These are phyloP conservation scores for Tricholoma sp. DNA, from an alignment of 768 basidiomycete species.

Conservation along the genomic window DNA sequence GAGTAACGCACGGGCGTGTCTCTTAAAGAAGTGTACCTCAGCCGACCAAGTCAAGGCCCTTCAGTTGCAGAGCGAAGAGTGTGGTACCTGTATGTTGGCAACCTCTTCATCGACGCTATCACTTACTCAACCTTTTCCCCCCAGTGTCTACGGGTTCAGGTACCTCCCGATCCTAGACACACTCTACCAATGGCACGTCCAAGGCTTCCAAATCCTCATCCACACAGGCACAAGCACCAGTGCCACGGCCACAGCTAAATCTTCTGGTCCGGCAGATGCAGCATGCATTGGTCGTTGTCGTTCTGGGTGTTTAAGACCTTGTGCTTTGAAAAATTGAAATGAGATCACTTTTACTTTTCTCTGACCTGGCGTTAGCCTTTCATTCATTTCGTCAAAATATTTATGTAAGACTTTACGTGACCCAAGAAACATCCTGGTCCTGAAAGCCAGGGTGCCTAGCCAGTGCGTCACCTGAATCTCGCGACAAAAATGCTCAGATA, in stretches of 20 bases:
- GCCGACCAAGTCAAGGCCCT: slow-evolving; percentile 25
- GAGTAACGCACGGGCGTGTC: slow-evolving; percentile 23
- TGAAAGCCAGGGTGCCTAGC: too few species aligned
- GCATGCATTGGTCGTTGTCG: background rate
- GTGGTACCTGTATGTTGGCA: slow-evolving; percentile 15
- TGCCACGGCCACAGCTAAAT: background rate
- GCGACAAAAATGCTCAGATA: too few species aligned
- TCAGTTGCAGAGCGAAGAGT: slow-evolving; percentile 25
- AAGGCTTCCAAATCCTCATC: too few species aligned
- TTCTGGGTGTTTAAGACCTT: too few species aligned
- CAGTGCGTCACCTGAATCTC: too few species aligned
- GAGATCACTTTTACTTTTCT: too few species aligned
- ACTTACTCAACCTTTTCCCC: background rate
- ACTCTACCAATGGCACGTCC: background rate
- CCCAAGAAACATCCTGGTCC: too few species aligned
- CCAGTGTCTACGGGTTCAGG: too few species aligned
- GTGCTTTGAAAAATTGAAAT: too few species aligned
- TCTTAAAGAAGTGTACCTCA: slow-evolving; percentile 27
- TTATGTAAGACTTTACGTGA: too few species aligned
- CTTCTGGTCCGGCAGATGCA: background rate
- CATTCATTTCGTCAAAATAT: too few species aligned
- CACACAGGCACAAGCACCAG: background rate
- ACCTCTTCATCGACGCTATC: background rate
- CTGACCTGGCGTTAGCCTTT: too few species aligned
- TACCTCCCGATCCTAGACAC: background rate